Percentiles rank a stretch among this genome's conserved stretches.
Evolutionary conservation across 352 stramenopile genomes (phyloP).

Genomic region (Phytophthora citricola): DNA sequence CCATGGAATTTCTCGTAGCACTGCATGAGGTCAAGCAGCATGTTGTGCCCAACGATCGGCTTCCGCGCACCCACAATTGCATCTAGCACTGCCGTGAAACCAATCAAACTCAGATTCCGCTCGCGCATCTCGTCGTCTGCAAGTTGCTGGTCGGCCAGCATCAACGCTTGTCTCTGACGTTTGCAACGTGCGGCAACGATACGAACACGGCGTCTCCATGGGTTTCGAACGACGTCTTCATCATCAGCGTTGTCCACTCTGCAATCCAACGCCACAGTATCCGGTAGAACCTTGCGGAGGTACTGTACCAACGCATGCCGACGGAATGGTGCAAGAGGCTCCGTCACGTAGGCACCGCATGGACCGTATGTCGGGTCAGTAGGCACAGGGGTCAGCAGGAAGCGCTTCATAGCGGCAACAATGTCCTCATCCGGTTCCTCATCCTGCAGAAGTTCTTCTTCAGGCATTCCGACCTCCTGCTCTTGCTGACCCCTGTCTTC

Average conservation of each 20-base stretch:
- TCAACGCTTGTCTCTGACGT: conserved; percentile 38
- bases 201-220: conserved; percentile 72
- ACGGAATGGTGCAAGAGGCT: conserved; percentile 69
- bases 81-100: conserved; percentile 76
- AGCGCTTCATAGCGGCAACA: conserved; percentile 45
- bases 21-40: conserved; percentile 84
- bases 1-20: conserved; percentile 82
- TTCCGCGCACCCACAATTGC: conserved; percentile 47
- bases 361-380: conserved; percentile 28
- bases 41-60: conserved; percentile 79
- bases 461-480: not conserved
- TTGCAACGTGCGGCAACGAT: conserved; percentile 41
- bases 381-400: conserved; percentile 41
- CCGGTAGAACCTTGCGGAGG: conserved; percentile 50
- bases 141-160: conserved; percentile 40
- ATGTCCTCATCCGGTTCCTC: conserved; percentile 26
- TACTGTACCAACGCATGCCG: conserved; percentile 63
- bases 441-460: conserved; percentile 16
- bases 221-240: conserved; percentile 45
- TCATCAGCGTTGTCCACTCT: conserved; percentile 63
- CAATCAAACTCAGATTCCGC: conserved; percentile 65
- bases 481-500: conserved; percentile 26
- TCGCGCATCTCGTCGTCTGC: conserved; percentile 39
- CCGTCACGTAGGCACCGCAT: conserved; percentile 57
- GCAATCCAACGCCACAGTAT: conserved; percentile 64